Conservation (phyloP, 2,329 filamentous ascomycete genomes). For the Anisogramma anomala region DNA sequence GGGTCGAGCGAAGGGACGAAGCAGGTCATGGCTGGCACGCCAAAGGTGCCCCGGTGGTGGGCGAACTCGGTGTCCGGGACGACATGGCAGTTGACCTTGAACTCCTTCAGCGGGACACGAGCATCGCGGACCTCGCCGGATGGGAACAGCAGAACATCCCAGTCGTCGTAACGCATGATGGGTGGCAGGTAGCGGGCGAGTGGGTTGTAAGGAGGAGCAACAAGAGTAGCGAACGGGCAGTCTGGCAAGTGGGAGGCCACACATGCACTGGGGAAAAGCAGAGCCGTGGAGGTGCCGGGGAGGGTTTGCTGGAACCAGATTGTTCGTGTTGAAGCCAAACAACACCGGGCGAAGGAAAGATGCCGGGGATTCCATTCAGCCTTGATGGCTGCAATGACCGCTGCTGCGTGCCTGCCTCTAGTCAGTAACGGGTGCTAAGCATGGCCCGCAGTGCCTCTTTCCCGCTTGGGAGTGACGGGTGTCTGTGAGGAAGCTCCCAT, state of each 20-base stretch:
- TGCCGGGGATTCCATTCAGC: no score
- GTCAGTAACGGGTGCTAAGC: background rate
- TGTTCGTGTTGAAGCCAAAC: background rate
- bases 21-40: conserved; percentile 56
- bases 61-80: conserved; percentile 45
- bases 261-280: no score
- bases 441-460: background rate
- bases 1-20: conserved; percentile 55
- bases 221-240: background rate
- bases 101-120: conserved; percentile 66
- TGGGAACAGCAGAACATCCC: conserved; percentile 77
- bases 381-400: no score
- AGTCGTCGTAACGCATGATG: conserved; percentile 72
- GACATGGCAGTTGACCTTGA: conserved; percentile 65
- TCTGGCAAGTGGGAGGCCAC: background rate
- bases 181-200: conserved; percentile 4
- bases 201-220: conserved; percentile 4
- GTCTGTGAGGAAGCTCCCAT: background rate
- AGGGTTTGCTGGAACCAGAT: background rate
- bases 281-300: background rate
- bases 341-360: background rate
- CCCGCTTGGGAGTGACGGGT: background rate
- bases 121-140: conserved; percentile 33
- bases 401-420: background rate
- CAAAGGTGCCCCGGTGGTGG: conserved; percentile 34